Base-by-base conservation (phyloP, 2,329 filamentous ascomycete genomes). In the Tolypocladium endophyticum region DNA sequence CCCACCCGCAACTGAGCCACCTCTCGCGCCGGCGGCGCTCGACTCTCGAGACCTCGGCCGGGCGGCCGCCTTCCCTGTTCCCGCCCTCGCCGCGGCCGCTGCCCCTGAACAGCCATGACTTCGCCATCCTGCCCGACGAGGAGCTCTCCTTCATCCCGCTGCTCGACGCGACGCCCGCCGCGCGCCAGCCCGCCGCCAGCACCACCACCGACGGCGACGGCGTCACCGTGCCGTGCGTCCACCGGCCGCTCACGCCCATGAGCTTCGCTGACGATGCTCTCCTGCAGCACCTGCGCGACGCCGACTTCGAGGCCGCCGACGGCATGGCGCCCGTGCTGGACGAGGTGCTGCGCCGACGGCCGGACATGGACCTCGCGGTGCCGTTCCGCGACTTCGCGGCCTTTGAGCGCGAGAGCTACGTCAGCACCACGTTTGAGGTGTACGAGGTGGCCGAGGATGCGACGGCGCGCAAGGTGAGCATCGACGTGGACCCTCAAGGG, bases 401-500 rank as follows among this genome's bases (percentile, higher is more conserved):
- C 9, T 73, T 69, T 43, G 74, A 77, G 47, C 68, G 72, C 9
- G 71, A 74, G 35, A 66, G 68, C 38, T 76, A 77, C 45, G 74
- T 74, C 4, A 79, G 80, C 60, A 78, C 79, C 3, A 81, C 81
- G 20, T 83, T 82, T 62, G 81, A 83, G 63, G 78, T 85, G 4
- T 85, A 83, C 64, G 82, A 85, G 62, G 74, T 86, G 16, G 76
- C 75, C 0, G 69, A 69, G 4, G 77, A 82, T 58, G 78, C 79
- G 2, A 64, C 69, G 1, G 75, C 78, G 20, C 52, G 60, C 55
- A 72, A 69, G 62, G 65, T 67, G 50, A 73, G 65, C 41, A 47
- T 67, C 16, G 71, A 73, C 38, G 61, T 61, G 3, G 69, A 71
- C 57, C 63, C 61, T 3, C 25, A 30, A 7, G 47, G 16, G 7